Percentiles rank a stretch among this genome's conserved stretches.
phyloP scores from a whole-genome alignment of 2,329 filamentous ascomycete species.

The Arachnomyces sp. region DNA sequence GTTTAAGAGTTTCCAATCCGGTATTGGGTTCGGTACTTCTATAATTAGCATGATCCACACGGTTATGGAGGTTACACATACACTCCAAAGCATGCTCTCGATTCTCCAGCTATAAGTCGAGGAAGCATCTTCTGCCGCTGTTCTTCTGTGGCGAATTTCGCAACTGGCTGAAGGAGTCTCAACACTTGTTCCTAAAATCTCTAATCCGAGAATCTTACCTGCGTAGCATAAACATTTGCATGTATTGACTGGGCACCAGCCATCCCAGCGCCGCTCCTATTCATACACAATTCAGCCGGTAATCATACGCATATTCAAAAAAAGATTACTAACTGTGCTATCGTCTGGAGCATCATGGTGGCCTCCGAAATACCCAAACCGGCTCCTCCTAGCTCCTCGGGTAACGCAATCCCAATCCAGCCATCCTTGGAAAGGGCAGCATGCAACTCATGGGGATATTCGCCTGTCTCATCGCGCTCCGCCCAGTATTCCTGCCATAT shows the following conservation, averaged over 20 bases:
- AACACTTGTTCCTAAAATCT: not conserved
- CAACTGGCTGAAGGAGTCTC: constrained; percentile 42
- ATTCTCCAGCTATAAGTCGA: constrained; percentile 63
- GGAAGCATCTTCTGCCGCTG: constrained; percentile 60
- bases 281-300: not conserved
- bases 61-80: constrained; percentile 11
- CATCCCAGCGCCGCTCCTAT: constrained; percentile 64
- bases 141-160: constrained; percentile 60
- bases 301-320: not conserved
- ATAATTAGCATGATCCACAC: not conserved
- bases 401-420: constrained; percentile 74
- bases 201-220: constrained; percentile 36
- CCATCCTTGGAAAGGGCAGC: constrained; percentile 65
- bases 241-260: constrained; percentile 56
- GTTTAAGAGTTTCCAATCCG: constrained; percentile 67
- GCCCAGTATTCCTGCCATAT: constrained; percentile 59
- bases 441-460: constrained; percentile 70
- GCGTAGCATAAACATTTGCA: constrained; percentile 53
- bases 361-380: constrained; percentile 72
- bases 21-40: constrained; percentile 66
- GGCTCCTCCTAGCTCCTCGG: constrained; percentile 65
- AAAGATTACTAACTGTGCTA: constrained; percentile 50
- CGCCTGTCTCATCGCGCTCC: constrained; percentile 60
- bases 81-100: constrained; percentile 71
- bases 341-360: constrained; percentile 81